Evolutionary conservation across 2,329 filamentous ascomycete genomes (phyloP).

Genomic region (Paecilomyces fulvus): DNA sequence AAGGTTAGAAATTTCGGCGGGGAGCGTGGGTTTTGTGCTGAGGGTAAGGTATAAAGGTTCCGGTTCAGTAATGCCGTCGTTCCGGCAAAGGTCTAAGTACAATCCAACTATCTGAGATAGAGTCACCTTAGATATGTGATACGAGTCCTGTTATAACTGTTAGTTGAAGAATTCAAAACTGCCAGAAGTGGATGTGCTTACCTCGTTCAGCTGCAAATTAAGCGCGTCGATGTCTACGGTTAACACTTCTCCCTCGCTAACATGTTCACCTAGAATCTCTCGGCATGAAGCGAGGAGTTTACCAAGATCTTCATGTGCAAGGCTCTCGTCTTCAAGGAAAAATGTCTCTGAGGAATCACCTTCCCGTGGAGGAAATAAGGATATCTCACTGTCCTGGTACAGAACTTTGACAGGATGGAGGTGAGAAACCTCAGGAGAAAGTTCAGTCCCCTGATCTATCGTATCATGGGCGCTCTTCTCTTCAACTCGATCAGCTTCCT

Average conservation of each 20-base stretch:
- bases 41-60: constrained; percentile 53
- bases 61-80: constrained; percentile 47
- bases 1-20: constrained; percentile 45
- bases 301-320: constrained; percentile 45
- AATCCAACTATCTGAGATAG: constrained; percentile 51
- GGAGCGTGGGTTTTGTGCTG: constrained; percentile 46
- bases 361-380: constrained; percentile 49
- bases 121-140: constrained; percentile 40
- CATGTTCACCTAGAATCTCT: constrained; percentile 45
- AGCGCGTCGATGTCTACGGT: constrained; percentile 48
- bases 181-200: constrained; percentile 19
- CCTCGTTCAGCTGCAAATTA: constrained; percentile 50
- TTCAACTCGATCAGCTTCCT: constrained; percentile 4
- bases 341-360: constrained; percentile 47
- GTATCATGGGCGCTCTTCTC: constrained; percentile 3
- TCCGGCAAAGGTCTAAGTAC: constrained; percentile 50
- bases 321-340: constrained; percentile 48
- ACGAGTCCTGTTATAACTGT: constrained; percentile 40
- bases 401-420: constrained; percentile 44
- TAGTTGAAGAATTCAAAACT: constrained; percentile 5
- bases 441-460: constrained; percentile 4
- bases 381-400: constrained; percentile 50
- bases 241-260: constrained; percentile 50
- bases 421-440: constrained; percentile 4
- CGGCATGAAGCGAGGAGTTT: constrained; percentile 51